Evolutionary conservation across 208 protist genomes (phyloP).

Genomic region (Trypanosoma boissoni): DNA sequence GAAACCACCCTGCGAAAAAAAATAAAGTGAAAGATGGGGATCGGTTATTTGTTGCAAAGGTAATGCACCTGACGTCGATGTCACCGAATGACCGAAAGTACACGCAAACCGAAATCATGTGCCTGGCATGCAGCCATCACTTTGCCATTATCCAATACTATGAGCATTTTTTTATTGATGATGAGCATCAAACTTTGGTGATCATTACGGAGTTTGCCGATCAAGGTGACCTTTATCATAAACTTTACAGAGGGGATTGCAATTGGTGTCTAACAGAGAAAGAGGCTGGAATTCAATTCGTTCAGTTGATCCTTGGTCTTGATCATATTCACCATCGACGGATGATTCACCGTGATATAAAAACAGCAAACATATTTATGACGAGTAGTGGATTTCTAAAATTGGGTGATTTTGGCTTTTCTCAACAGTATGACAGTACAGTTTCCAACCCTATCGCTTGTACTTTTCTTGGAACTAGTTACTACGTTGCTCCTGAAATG

Average conservation of each 20-base stretch:
- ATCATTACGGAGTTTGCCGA: constrained; percentile 91
- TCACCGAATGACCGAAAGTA: constrained; percentile 57
- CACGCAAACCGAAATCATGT: constrained; percentile 85
- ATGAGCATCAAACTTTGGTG: constrained; percentile 67
- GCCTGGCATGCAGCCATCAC: constrained; percentile 76
- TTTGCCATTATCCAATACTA: constrained; percentile 83
- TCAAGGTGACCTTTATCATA: constrained; percentile 78
- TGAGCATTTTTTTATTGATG: constrained; percentile 77
- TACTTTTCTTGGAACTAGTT: constrained; percentile 90
- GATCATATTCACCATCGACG: constrained; percentile 83
- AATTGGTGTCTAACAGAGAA: constrained; percentile 53
- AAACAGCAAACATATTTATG: constrained; percentile 89
- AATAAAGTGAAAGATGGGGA: constrained; percentile 4
- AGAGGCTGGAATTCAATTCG: constrained; percentile 76
- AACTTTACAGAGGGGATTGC: constrained; percentile 35
- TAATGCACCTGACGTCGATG: constrained; percentile 80
- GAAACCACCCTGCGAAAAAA: constrained; percentile 22
- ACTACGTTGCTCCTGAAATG: constrained; percentile 92
- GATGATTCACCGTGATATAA: constrained; percentile 93
- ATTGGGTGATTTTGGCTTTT: constrained; percentile 93
- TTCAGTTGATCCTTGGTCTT: constrained; percentile 79
- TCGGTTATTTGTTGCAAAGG: constrained; percentile 74
- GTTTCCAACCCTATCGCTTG: constrained; percentile 77
- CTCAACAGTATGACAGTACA: constrained; percentile 85
- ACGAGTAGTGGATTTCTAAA: constrained; percentile 85